Evolutionary conservation across 805 yeast genomes (phyloP), one percentile per base, ranked within the genome.

Genomic region (Candida fluviatilis): DNA sequence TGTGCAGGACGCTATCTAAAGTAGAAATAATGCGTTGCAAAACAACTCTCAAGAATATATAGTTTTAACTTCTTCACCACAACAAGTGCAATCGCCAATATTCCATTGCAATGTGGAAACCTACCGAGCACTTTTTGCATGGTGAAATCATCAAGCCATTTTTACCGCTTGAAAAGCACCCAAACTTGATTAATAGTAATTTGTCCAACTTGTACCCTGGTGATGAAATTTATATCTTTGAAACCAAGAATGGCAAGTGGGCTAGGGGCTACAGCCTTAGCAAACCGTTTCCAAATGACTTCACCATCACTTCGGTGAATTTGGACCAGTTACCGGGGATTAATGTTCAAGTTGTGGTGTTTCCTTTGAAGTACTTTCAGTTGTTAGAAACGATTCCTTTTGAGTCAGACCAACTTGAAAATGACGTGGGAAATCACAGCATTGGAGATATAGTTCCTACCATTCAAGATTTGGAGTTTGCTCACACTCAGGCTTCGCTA

Each of bases 201-300:
- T 73, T 69, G 58, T 66, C 64, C 42, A 76, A 82, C 54, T 57
- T 82, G 33, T 82, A 77, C 51, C 81, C 82, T 15, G 95, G 95
- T 25, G 95, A 86, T 58, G 86, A 82, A 45, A 78, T 84, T 23
- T 84, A 75, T 55, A 64, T 85, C 14, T 84, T 86, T 53, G 95
- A 87, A 54, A 64, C 73, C 34, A 67, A 74, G 57, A 58, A 63
- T 29, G 69, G 69, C 15, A 73, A 73, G 44, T 88, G 95, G 95
- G 87, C 80, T 17, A 71, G 95, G 49, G 95, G 89, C 10, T 87
- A 88, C 57, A 69, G 77, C 3, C 63, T 83, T 25, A 65, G 82
- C 27, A 73, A 79, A 41, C 90, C 95, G 5, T 62, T 79, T 38
- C 91, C 91, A 1, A 71, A 77, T 23, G 87, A 82, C 52, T 83